A percentile compares a stretch with the other conserved stretches of the same genome.
Conservation (phyloP, 2,329 filamentous ascomycete species). For the Aureobasidium sp. region DNA sequence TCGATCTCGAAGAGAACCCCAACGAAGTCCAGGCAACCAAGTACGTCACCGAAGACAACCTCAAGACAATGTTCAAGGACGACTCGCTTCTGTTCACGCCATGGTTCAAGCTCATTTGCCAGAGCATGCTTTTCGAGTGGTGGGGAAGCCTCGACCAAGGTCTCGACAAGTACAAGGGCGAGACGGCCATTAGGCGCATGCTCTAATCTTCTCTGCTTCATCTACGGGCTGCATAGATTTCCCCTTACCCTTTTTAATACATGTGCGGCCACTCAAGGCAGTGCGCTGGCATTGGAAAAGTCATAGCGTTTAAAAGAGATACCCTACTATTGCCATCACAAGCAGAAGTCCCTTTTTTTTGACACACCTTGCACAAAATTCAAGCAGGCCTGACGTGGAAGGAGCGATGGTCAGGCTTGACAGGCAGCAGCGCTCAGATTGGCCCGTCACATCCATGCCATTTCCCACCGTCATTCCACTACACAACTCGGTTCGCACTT, state of each 20-base stretch:
- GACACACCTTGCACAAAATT: not conserved
- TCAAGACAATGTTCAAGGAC: constrained; percentile 80
- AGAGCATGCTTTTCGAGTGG: constrained; percentile 97
- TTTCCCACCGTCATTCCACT: not conserved
- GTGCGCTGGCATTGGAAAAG: not conserved
- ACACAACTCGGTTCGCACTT: not conserved
- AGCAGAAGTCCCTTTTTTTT: not conserved
- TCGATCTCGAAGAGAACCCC: constrained; percentile 69
- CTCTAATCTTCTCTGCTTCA: not conserved
- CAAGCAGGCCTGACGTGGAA: not conserved
- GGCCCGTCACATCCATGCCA: not conserved
- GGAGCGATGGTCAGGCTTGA: not conserved
- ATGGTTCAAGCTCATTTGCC: constrained; percentile 98
- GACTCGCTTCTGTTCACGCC: constrained; percentile 80
- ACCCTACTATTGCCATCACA: not conserved
- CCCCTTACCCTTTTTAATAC: constrained; percentile 4
- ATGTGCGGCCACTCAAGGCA: not conserved
- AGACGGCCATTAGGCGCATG: constrained; percentile 86
- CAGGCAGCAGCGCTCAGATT: not conserved
- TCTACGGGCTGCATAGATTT: not conserved
- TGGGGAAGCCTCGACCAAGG: constrained; percentile 78
- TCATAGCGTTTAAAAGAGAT: constrained; percentile 12
- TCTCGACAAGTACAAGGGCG: constrained; percentile 76
- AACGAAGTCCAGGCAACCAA: constrained; percentile 84
- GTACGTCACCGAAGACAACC: constrained; percentile 73